Evolutionary conservation across 306 rosid genomes (phyloP), one percentile per base, ranked within the genome.

Genomic region (Glycine soja): DNA sequence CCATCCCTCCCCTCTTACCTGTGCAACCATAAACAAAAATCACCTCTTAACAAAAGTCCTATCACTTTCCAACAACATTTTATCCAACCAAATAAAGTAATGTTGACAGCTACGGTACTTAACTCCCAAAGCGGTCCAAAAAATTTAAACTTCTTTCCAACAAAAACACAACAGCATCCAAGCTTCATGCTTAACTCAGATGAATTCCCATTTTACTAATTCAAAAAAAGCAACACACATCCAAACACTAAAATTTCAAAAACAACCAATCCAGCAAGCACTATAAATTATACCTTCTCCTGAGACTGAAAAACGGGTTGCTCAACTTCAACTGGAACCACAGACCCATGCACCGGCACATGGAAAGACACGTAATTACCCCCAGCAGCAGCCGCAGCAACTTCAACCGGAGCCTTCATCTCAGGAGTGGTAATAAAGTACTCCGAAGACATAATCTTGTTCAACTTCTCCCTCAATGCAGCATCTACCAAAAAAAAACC

Each of bases 371-470:
- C 88, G 77, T 90, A 95, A 75, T 82, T 90, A 56, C 96, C 99
- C 18, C 88, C 92, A 76, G 92, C 91, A 61, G 94, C 93, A 16
- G 95, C 94, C 1, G 98, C 98, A 24, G 93, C 93, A 81, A 93
- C 96, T 50, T 93, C 99, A 56, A 89, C 95, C 0, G 99, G 75
- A 85, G 89, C 97, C 83, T 93, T 93, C 88, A 96, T 93, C 90
- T 93, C 97, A 3, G 99, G 99, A 4, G 93, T 84, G 14, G 94
- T 96, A 57, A 86, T 93, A 71, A 92, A 90, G 75, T 96, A 96
- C 70, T 90, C 98, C 0, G 98, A 92, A 52, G 94, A 90, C 97
- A 96, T 90, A 47, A 96, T 93, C 88, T 92, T 96, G 54, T 85
- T 82, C 70, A 96, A 88, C 90, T 86, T 92, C 87, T 92, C 97